Base-by-base conservation (phyloP, 495 filamentous ascomycete genomes). In the Neurospora sp. region DNA sequence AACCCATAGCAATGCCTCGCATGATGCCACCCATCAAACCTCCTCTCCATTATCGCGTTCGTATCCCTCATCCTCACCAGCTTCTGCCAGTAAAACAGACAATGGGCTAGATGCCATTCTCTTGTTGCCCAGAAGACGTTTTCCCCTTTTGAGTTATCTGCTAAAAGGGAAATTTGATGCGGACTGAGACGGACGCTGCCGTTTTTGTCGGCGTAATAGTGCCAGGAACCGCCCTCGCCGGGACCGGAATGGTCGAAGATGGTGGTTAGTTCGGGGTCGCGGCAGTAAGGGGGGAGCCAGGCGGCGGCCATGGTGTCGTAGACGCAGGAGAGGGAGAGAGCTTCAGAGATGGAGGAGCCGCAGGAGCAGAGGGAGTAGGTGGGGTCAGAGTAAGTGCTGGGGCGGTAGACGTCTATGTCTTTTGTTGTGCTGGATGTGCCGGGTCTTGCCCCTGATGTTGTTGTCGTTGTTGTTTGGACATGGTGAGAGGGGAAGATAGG, bases 11-110 rank as follows among this genome's bases (percentile, higher is more conserved):
- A 77, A 44, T 77, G 73, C 46, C 41, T 40, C 11, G 69, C 46
- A 71, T 77, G 75, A 7, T 11, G 39, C 42, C 74, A 20, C 12
- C 38, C 71, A 40, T 77, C 75, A 14, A 72, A 77, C 37, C 42
- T 69, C 74, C 70, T 74, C 73, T 77, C 75, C 73, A 71, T 77
- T 3, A 75, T 69, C 0, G 37, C 71, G 1, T 71, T 69, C 3
- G 73, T 77, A 4, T 71, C 37, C 16, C 71, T 12, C 71, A 77
- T 77, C 20, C 73, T 6, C 62, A 54, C 66, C 40, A 62, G 42
- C 71, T 76, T 76, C 39, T 73, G 70, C 75, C 75, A 77, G 75
- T 77, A 77, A 54, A 75, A 75, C 5, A 77, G 20, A 35, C 75
- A 77, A 37, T 75, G 75, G 4, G 37, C 71, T 1, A 77, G 18